Evolutionary conservation across 2,329 filamentous ascomycete species (phyloP).

Genomic region (Esteya vermicola): DNA sequence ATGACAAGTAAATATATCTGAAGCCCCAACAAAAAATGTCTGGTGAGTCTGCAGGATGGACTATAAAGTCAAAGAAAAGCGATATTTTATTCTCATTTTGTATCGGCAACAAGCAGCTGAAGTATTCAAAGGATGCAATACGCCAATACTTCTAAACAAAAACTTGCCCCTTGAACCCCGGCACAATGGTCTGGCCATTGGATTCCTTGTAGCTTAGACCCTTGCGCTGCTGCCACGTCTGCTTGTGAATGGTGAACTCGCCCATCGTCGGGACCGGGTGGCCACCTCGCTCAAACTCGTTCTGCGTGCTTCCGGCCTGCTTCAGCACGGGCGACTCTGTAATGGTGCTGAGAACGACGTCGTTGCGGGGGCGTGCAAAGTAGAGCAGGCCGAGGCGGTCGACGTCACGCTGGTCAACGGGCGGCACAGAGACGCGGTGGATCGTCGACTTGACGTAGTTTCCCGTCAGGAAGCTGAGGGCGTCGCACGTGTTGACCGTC

Average conservation of each 20-base stretch:
- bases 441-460: constrained; percentile 23
- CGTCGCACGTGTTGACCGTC: constrained; percentile 31
- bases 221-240: constrained; percentile 2
- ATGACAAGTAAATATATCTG: no score
- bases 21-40: no score
- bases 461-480: constrained; percentile 28
- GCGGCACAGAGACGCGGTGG: constrained; percentile 19
- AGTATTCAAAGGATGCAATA: no score
- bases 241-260: constrained; percentile 2
- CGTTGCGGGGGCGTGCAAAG: constrained; percentile 30
- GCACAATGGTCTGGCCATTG: constrained; percentile 1
- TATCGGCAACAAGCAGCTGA: no score
- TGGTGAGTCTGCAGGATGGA: no score
- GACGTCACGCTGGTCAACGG: constrained; percentile 27
- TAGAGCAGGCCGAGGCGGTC: constrained; percentile 36
- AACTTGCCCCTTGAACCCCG: neutral
- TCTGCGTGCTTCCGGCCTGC: constrained; percentile 17
- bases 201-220: neutral
- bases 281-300: constrained; percentile 17
- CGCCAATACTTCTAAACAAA: no score
- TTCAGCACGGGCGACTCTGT: constrained; percentile 20
- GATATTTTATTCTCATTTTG: no score
- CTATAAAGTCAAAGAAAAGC: no score
- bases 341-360: constrained; percentile 21
- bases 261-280: constrained; percentile 1